Conservation (phyloP, 306 rosid species). For the Corylus avellana region DNA sequence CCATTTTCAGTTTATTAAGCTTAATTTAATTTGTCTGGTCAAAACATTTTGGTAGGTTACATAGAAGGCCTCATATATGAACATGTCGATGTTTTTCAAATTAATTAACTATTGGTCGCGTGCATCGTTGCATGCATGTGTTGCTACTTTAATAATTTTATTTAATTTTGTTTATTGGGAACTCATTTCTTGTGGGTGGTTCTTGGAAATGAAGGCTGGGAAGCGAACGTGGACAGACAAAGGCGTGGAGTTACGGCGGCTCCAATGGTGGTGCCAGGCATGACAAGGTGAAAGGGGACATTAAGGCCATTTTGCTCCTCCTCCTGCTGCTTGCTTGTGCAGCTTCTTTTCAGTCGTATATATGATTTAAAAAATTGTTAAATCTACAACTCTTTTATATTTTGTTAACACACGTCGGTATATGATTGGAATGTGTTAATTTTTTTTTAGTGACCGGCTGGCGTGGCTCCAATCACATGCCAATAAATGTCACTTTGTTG, state of each 20-base stretch:
- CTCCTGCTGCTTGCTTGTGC: constrained; percentile 11
- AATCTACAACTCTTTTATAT: too few relatives aligned
- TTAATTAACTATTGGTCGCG: not conserved
- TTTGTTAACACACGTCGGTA: too few relatives aligned
- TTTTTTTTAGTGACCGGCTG: too few relatives aligned
- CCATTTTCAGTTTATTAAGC: not conserved
- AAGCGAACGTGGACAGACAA: constrained; percentile 56
- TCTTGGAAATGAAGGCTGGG: constrained; percentile 54
- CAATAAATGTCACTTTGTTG: too few relatives aligned
- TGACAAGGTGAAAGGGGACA: constrained; percentile 45
- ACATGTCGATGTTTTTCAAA: not conserved
- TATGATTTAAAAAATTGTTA: not conserved
- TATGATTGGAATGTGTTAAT: too few relatives aligned
- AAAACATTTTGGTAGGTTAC: not conserved
- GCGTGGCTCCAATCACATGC: too few relatives aligned
- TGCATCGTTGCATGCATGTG: not conserved
- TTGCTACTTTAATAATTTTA: too few relatives aligned
- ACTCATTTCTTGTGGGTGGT: not conserved
- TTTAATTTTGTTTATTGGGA: not conserved
- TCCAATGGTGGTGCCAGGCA: constrained; percentile 34
- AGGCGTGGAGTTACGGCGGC: constrained; percentile 25
- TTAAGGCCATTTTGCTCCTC: constrained; percentile 14
- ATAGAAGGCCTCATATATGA: not conserved
- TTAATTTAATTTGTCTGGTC: not conserved
- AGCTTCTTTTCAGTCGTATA: constrained; percentile 4